Evolutionary conservation across 1,139 yeast species (phyloP).

Genomic region (Blastobotrys ciferrii): DNA sequence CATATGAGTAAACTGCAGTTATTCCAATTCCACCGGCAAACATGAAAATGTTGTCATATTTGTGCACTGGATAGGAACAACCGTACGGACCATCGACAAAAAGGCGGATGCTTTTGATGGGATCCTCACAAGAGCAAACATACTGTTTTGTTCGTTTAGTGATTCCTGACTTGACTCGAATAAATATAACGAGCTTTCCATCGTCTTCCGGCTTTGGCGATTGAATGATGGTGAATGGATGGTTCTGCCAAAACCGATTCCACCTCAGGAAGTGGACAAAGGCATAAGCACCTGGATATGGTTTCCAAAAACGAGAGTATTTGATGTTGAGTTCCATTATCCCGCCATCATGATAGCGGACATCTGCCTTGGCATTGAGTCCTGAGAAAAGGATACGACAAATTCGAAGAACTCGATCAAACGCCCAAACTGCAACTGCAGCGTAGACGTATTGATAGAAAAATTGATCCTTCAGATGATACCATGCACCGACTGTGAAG

Average conservation of each 20-base stretch:
- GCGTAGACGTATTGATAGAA: conserved; percentile 41
- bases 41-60: conserved; percentile 50
- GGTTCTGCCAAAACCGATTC: conserved; percentile 54
- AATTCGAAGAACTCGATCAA: conserved; percentile 41
- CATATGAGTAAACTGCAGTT: conserved; percentile 45
- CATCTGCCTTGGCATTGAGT: conserved; percentile 34
- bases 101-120: conserved; percentile 31
- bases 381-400: conserved; percentile 31
- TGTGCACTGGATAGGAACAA: conserved; percentile 45
- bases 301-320: conserved; percentile 39
- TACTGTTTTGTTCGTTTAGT: conserved; percentile 15
- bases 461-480: conserved; percentile 24
- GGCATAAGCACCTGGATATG: conserved; percentile 57
- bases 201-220: conserved; percentile 21
- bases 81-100: conserved; percentile 62
- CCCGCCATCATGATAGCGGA: conserved; percentile 27
- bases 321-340: conserved; percentile 32
- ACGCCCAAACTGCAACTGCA: conserved; percentile 41
- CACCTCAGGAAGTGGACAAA: conserved; percentile 51
- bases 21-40: conserved; percentile 69
- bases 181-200: conserved; percentile 17
- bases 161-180: conserved; percentile 20
- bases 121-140: not conserved
- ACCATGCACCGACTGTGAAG: conserved; percentile 43
- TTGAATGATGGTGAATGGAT: conserved; percentile 60